Base-by-base conservation (phyloP, 495 filamentous ascomycete genomes). In the Pyrenula massariospora region DNA sequence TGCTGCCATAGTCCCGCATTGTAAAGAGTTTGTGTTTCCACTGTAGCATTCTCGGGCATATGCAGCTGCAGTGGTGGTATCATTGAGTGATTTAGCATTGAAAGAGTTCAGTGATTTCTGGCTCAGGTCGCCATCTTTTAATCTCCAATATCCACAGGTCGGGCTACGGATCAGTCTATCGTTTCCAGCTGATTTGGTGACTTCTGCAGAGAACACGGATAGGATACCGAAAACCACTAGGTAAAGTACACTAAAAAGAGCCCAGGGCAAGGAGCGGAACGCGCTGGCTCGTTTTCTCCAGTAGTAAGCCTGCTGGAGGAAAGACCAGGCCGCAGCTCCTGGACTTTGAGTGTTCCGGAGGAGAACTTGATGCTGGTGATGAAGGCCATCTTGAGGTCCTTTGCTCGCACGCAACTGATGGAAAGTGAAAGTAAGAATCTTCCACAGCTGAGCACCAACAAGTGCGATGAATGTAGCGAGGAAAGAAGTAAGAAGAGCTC, bases 341-440 rank as follows among this genome's bases (percentile, higher is more conserved):
- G 69, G 58, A 10, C 64, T 60, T 20, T 48, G 48, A 20, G 63
- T 59, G 57, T 73, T 73, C 11, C 65, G 61, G 1, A 75, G 58
- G 1, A 69, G 63, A 2, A 59, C 67, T 59, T 75, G 73, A 31
- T 69, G 65, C 52, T 75, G 69, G 19, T 67, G 62, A 49, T 65
- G 61, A 12, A 69, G 21, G 19, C 56, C 65, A 54, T 67, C 62
- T 19, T 64, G 50, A 22, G 52, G 48, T 2, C 55, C 57, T 3
- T 56, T 23, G 11, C 23, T 59, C 21, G 63, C 53, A 19, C 64
- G 62, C 50, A 55, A 21, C 42, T 70, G 67, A 56, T 74, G 69
- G 23, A 72, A 19, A 2, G 63, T 42, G 54, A 68, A 73, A 50
- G 64, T 65, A 8, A 64, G 23, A 20, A 75, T 64, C 23, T 53